Conservation (phyloP, 176 grass and related monocot species). For the Elaeis guineensis region DNA sequence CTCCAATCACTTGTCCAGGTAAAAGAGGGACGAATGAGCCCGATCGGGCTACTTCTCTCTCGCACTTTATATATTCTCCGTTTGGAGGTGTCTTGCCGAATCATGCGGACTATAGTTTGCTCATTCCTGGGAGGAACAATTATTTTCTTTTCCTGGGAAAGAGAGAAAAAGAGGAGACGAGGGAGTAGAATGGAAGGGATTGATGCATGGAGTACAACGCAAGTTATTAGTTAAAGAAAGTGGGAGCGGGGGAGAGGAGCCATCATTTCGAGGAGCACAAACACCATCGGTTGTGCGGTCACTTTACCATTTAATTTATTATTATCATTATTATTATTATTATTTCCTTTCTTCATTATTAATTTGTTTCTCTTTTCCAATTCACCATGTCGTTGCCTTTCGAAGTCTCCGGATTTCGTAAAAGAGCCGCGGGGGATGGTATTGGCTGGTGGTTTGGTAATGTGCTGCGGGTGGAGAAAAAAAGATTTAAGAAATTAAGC, state of each 20-base stretch:
- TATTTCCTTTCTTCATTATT: not conserved
- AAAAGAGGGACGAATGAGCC: too few relatives aligned
- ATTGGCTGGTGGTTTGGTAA: too few relatives aligned
- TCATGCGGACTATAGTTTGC: too few relatives aligned
- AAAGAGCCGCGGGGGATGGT: not conserved
- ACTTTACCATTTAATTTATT: constrained; percentile 27
- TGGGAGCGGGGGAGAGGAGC: not conserved
- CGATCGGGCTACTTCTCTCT: too few relatives aligned
- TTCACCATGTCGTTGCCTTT: not conserved
- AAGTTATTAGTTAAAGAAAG: constrained; percentile 29
- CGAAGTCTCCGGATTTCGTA: not conserved
- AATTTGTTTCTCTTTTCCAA: too few relatives aligned
- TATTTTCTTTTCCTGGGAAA: constrained; percentile 11
- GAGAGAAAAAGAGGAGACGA: not conserved
- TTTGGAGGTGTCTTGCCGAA: too few relatives aligned
- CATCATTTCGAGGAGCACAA: constrained; percentile 30
- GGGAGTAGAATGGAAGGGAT: constrained; percentile 35
- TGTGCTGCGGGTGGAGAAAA: too few relatives aligned
- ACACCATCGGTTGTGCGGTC: constrained; percentile 57
- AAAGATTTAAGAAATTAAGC: too few relatives aligned
- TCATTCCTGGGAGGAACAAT: not conserved
- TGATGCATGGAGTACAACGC: constrained; percentile 41
- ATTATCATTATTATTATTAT: not conserved
- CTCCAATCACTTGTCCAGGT: too few relatives aligned
- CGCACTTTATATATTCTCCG: too few relatives aligned